phyloP scores from a whole-genome alignment of 805 yeast species.

The Candida ovalis region DNA sequence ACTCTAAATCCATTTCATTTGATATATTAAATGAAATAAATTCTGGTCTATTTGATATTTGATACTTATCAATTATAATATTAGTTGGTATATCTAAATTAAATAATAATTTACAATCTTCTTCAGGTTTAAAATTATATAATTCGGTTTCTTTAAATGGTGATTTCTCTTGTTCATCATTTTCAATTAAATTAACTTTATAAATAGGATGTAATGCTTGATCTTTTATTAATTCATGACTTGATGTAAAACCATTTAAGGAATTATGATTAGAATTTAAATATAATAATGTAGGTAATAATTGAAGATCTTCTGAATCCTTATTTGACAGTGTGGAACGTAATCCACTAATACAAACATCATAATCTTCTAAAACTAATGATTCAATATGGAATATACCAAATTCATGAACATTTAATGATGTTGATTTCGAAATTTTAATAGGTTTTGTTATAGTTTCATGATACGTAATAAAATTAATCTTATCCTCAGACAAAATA shows the following conservation, averaged over 20 bases:
- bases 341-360: constrained; percentile 20
- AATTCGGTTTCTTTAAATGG: background rate
- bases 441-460: constrained; percentile 14
- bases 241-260: constrained; percentile 10
- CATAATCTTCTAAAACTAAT: constrained; percentile 15
- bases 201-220: constrained; percentile 28
- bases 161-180: background rate
- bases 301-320: constrained; percentile 4
- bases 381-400: constrained; percentile 20
- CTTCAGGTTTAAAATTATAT: constrained; percentile 6
- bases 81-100: constrained; percentile 24
- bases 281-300: constrained; percentile 24
- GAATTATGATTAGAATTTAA: constrained; percentile 19
- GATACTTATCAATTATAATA: constrained; percentile 28
- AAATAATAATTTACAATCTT: constrained; percentile 21
- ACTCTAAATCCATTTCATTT: constrained; percentile 28
- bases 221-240: constrained; percentile 15
- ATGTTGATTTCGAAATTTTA: constrained; percentile 2
- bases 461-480: constrained; percentile 5
- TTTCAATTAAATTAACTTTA: constrained; percentile 8
- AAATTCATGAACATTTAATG: constrained; percentile 14
- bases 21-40: constrained; percentile 12
- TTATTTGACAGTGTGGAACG: constrained; percentile 8
- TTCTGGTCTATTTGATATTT: constrained; percentile 5
- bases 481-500: constrained; percentile 11